These are phyloP conservation scores for Lipomyces lipofer DNA, from an alignment of 805 yeast species.

Conservation along the genomic window DNA sequence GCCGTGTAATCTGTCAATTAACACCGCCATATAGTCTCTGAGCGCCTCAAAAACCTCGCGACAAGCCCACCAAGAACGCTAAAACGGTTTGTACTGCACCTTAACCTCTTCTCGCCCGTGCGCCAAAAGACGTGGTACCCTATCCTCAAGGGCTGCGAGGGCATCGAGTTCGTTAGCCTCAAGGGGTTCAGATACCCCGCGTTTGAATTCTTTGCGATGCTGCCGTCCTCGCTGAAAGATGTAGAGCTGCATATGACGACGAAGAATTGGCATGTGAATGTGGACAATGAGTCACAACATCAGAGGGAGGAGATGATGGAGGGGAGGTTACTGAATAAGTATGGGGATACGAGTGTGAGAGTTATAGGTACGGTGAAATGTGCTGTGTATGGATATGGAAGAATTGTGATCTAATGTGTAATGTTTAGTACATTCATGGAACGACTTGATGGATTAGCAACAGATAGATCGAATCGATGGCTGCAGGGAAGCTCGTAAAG, in stretches of 20 bases:
- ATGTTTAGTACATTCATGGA: too few relatives aligned
- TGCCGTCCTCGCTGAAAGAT: constrained; percentile 16
- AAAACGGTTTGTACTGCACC: constrained; percentile 9
- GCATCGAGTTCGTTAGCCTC: constrained; percentile 17
- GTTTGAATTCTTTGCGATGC: constrained; percentile 19
- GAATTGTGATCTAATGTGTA: too few relatives aligned
- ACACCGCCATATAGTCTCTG: constrained; percentile 23
- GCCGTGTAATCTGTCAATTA: background rate
- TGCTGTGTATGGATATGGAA: too few relatives aligned
- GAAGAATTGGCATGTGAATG: too few relatives aligned
- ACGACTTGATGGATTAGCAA: too few relatives aligned
- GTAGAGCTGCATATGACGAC: constrained; percentile 22
- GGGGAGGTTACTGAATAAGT: too few relatives aligned
- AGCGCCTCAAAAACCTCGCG: constrained; percentile 25
- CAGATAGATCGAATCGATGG: too few relatives aligned
- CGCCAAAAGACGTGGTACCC: constrained; percentile 31
- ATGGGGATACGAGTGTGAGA: too few relatives aligned
- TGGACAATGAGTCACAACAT: too few relatives aligned
- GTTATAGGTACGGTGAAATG: too few relatives aligned
- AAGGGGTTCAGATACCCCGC: constrained; percentile 28
- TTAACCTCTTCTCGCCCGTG: constrained; percentile 16
- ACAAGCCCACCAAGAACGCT: constrained; percentile 22
- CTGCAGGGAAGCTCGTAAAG: too few relatives aligned
- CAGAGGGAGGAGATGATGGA: too few relatives aligned
- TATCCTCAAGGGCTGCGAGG: constrained; percentile 9